A percentile compares a stretch with the other conserved stretches of the same genome.
Evolutionary conservation across 1,284 basidiomycete species (phyloP).

Genomic region (Trichosporon asahii): DNA sequence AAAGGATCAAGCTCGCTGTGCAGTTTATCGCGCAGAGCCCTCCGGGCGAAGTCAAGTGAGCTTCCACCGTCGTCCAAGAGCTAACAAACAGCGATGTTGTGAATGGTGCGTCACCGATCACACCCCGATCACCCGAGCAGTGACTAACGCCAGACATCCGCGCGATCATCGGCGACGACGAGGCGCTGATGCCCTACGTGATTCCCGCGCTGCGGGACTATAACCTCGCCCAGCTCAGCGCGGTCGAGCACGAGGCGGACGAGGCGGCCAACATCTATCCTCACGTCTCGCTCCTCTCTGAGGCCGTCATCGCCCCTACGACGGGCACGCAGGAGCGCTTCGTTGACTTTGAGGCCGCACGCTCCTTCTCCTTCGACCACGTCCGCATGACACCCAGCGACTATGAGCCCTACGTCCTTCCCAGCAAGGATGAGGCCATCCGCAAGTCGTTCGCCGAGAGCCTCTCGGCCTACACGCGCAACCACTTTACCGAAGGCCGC

Average conservation of each 20-base stretch:
- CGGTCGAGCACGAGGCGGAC: constrained; percentile 60
- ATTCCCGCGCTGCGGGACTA: constrained; percentile 73
- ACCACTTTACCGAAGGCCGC: constrained; percentile 74
- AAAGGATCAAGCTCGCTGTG: constrained; percentile 57
- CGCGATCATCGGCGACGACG: constrained; percentile 79
- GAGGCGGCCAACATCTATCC: constrained; percentile 24
- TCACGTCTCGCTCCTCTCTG: constrained; percentile 39
- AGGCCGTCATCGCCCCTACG: constrained; percentile 36
- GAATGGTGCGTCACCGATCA: constrained; percentile 59
- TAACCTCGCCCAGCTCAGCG: constrained; percentile 78
- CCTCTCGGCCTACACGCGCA: constrained; percentile 65
- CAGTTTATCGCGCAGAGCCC: constrained; percentile 81
- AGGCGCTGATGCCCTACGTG: constrained; percentile 69
- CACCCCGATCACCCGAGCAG: no score
- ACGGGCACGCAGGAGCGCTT: constrained; percentile 61
- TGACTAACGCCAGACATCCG: constrained; percentile 66
- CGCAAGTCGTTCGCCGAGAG: constrained; percentile 67
- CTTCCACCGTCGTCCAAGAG: neutral
- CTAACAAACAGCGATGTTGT: constrained; percentile 64
- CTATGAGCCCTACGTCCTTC: constrained; percentile 61
- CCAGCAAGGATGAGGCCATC: constrained; percentile 66
- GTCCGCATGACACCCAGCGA: constrained; percentile 64
- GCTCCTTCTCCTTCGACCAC: constrained; percentile 76
- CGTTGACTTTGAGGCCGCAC: constrained; percentile 72
- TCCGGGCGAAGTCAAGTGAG: constrained; percentile 82